Base-by-base conservation (phyloP, 2,329 filamentous ascomycete genomes). In the Scortechinia acanthostroma region DNA sequence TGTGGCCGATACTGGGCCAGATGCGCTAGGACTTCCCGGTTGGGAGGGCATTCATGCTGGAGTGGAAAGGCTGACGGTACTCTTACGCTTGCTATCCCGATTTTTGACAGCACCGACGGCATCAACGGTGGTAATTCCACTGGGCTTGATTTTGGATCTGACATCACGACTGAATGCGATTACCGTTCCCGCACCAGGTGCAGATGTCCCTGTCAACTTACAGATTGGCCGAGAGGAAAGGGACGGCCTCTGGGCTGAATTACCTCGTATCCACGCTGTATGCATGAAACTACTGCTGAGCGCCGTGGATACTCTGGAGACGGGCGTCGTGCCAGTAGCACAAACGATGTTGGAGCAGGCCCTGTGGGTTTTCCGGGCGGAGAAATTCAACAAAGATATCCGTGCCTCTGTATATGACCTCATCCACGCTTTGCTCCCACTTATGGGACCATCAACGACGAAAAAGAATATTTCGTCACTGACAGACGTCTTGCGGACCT, bases 31-130 rank as follows among this genome's bases (percentile, higher is more conserved):
- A 40, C 57, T 81, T 21, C 59, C 62, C 10, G 53, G 59, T 2
- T 83, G 79, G 79, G 66, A 62, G 23, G 77, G 79, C 4, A 61
- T 82, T 4, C 67, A 68, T 52, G 66, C 71, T 16, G 79, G 80
- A 14, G 60, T 67, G 21, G 67, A 74, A 52, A 66, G 76, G 46
- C 51, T 82, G 2, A 51, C 68, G 4, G 58, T 62, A 6, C 62
- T 80, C 16, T 49, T 83, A 21, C 56, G 55, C 4, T 55, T 79
- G 22, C 53, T 82, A 22, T 63, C 65, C 42, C 55, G 61, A 3
- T 73, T 76, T 48, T 49, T 81, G 21, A 57, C 58, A 1, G 67
- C 59, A 17, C 59, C 66, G n/a, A 76, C 74, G 1, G 56, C 70
- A 2, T 66, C 63, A 14, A 51, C 65, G 2, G 63, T 80, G 4